A percentile compares a stretch with the other conserved stretches of the same genome.
phyloP scores from a whole-genome alignment of 352 stramenopile genomes.

The Globisporangium lucens region DNA sequence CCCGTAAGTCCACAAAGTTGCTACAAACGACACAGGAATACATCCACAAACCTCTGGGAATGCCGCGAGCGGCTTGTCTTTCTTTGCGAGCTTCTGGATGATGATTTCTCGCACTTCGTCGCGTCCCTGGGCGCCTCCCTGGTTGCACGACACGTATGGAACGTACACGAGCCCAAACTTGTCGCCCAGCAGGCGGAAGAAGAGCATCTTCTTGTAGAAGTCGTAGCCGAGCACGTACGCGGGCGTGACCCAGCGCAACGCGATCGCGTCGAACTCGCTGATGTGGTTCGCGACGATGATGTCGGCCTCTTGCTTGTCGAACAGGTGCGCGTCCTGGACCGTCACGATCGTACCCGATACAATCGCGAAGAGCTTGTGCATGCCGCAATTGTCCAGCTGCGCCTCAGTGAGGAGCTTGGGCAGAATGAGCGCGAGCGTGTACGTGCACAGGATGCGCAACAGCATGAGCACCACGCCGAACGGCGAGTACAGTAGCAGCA shows the following conservation, averaged over 20 bases:
- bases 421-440: conserved; percentile 43
- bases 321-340: conserved; percentile 37
- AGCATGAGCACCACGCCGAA: conserved; percentile 48
- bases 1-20: neutral
- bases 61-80: conserved; percentile 48
- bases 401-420: conserved; percentile 39
- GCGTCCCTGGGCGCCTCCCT: conserved; percentile 43
- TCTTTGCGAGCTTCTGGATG: conserved; percentile 41
- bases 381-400: conserved; percentile 43
- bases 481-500: conserved; percentile 57
- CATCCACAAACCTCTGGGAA: conserved; percentile 49
- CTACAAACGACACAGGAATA: neutral
- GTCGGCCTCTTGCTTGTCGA: conserved; percentile 23
- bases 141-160: conserved; percentile 57
- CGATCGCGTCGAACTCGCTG: conserved; percentile 69
- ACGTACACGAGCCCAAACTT: conserved; percentile 67
- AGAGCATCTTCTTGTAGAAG: conserved; percentile 83
- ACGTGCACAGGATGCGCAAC: conserved; percentile 32
- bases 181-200: conserved; percentile 59
- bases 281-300: conserved; percentile 78
- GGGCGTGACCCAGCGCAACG: conserved; percentile 36
- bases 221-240: conserved; percentile 70
- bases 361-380: conserved; percentile 35
- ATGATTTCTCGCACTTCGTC: conserved; percentile 65
- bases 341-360: conserved; percentile 48